A percentile compares a stretch with the other conserved stretches of the same genome.
These are phyloP conservation scores for Verticillium tricorpus DNA, from an alignment of 2,329 filamentous ascomycete genomes.

Conservation along the genomic window DNA sequence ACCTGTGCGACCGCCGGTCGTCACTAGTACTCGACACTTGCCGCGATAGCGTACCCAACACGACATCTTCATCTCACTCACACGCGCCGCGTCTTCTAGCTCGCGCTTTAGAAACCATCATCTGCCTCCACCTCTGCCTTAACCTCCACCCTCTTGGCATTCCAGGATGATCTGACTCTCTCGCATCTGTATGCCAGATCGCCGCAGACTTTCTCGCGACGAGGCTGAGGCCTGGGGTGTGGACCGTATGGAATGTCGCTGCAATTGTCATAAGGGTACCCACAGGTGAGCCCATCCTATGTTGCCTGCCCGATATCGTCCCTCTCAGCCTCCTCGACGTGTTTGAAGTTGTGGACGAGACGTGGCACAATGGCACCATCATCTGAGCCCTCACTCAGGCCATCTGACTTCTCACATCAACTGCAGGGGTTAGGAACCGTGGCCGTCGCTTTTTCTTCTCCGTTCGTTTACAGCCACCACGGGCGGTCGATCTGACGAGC, in stretches of 20 bases:
- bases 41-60: background rate
- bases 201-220: background rate
- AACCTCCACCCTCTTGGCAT: background rate
- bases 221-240: background rate
- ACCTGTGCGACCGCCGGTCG: background rate
- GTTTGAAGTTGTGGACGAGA: background rate
- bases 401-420: background rate
- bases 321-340: background rate
- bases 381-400: background rate
- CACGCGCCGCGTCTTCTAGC: background rate
- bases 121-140: background rate
- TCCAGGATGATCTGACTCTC: background rate
- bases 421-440: background rate
- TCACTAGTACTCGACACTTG: background rate
- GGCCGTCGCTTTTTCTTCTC: background rate
- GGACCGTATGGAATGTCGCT: background rate
- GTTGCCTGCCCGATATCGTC: background rate
- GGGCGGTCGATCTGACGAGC: background rate
- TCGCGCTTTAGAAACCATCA: background rate
- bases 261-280: background rate
- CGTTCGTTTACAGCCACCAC: background rate
- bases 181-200: background rate
- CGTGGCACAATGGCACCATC: background rate
- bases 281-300: background rate
- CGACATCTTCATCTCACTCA: background rate